Conservation (phyloP, 2,329 filamentous ascomycete species). For the Fusarium denticulatum region DNA sequence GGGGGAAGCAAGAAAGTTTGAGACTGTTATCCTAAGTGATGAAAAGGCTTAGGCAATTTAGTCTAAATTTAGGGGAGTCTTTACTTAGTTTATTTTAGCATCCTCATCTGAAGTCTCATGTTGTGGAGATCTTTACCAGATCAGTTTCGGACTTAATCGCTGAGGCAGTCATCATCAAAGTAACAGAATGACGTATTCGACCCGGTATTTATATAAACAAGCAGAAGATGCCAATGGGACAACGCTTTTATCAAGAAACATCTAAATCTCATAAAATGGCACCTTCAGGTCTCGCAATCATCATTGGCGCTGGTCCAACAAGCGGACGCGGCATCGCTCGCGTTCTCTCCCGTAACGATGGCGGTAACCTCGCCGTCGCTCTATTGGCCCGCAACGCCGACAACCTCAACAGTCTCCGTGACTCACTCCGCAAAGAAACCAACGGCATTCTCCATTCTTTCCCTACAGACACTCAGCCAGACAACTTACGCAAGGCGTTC, state of each 20-base stretch:
- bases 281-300: constrained; percentile 59
- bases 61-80: too few relatives aligned
- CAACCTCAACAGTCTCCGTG: constrained; percentile 42
- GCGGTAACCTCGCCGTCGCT: constrained; percentile 34
- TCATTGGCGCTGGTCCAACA: constrained; percentile 61
- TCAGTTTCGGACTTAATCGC: not conserved
- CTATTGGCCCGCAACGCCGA: constrained; percentile 32
- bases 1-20: too few relatives aligned
- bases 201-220: not conserved
- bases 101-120: too few relatives aligned
- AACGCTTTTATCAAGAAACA: not conserved
- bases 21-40: too few relatives aligned
- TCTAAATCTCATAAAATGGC: constrained; percentile 48
- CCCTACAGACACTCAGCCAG: constrained; percentile 20
- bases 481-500: constrained; percentile 20
- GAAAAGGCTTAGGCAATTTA: too few relatives aligned
- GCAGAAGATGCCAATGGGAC: accelerated
- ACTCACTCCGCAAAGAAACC: constrained; percentile 59
- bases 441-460: constrained; percentile 36
- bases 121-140: not conserved
- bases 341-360: constrained; percentile 35
- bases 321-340: constrained; percentile 65
- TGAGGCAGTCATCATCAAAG: not conserved
- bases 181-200: constrained; percentile 6
- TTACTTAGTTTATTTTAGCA: too few relatives aligned